These are phyloP conservation scores for Phytopythium delawarense DNA, from an alignment of 352 stramenopile species.

Conservation along the genomic window DNA sequence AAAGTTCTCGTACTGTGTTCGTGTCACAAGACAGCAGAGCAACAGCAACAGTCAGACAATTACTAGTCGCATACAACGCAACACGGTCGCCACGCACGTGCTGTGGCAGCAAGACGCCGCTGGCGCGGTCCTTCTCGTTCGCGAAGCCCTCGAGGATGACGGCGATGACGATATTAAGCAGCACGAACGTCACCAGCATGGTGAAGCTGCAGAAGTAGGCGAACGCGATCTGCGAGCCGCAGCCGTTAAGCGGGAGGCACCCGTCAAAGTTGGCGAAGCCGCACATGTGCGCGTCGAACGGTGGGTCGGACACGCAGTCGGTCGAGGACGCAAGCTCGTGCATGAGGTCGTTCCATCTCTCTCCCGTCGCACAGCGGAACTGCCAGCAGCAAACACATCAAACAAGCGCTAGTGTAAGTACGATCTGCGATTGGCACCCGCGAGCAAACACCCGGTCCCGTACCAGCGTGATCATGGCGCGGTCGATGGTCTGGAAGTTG, in stretches of 20 bases:
- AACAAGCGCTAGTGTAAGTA: background rate
- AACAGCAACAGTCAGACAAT: background rate
- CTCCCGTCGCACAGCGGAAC: slow-evolving; percentile 84
- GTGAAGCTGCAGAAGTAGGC: slow-evolving; percentile 79
- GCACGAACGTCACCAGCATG: slow-evolving; percentile 74
- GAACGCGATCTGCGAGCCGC: slow-evolving; percentile 35
- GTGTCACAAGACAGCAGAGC: slow-evolving; percentile 13
- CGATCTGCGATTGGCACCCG: background rate
- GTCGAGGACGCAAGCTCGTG: slow-evolving; percentile 46
- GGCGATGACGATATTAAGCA: slow-evolving; percentile 88
- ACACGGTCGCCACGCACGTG: slow-evolving; percentile 21
- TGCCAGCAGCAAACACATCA: slow-evolving; percentile 3
- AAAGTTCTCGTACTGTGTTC: slow-evolving; percentile 59
- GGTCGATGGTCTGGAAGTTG: slow-evolving; percentile 81
- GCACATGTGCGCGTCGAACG: slow-evolving; percentile 38
- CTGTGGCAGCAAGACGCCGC: slow-evolving; percentile 31
- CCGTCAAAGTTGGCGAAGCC: slow-evolving; percentile 30
- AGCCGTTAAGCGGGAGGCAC: slow-evolving; percentile 52
- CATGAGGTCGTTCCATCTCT: slow-evolving; percentile 88
- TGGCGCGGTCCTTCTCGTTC: slow-evolving; percentile 63
- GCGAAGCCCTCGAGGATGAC: slow-evolving; percentile 85
- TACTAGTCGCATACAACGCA: background rate
- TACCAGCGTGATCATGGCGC: slow-evolving; percentile 76
- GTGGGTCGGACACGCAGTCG: slow-evolving; percentile 24
- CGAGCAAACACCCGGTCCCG: background rate